These are phyloP conservation scores for Chaetomidium leptoderma DNA, from an alignment of 495 filamentous ascomycete species.

Conservation along the genomic window DNA sequence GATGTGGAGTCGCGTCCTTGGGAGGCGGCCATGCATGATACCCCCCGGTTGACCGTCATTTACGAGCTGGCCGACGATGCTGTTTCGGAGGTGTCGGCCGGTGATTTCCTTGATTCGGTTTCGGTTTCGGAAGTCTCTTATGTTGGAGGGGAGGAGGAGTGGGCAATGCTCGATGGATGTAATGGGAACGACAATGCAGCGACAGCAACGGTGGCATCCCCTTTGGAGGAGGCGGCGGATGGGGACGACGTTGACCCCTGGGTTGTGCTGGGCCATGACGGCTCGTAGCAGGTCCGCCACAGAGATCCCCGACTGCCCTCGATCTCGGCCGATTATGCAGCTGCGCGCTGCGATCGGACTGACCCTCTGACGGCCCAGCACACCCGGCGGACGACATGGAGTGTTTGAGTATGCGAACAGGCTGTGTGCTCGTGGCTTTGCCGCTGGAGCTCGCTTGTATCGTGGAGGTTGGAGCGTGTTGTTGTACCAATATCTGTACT, in stretches of 20 bases:
- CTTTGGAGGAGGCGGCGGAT: conserved; percentile 1
- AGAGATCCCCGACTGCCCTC: conserved; percentile 36
- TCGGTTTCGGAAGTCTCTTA: conserved; percentile 13
- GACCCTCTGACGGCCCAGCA: conserved; percentile 30
- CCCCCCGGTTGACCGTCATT: conserved; percentile 10
- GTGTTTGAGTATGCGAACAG: neutral
- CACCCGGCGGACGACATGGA: neutral
- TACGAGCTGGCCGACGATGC: conserved; percentile 13
- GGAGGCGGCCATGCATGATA: neutral
- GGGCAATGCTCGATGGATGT: conserved; percentile 19
- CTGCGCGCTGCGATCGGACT: conserved; percentile 33
- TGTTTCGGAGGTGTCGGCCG: neutral
- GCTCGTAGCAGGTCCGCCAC: conserved; percentile 47
- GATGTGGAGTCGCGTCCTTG: neutral
- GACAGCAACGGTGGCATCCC: neutral
- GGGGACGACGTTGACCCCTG: conserved; percentile 28
- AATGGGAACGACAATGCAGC: neutral
- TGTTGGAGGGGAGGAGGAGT: conserved; percentile 5
- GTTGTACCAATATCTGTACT: conserved; percentile 17
- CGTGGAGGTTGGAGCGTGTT: neutral
- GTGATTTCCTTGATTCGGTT: conserved; percentile 15
- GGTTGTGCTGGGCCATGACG: conserved; percentile 42
- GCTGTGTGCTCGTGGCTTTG: conserved; percentile 25
- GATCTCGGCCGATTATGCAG: conserved; percentile 28
- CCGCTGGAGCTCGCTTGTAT: conserved; percentile 22